A percentile compares a stretch with the other conserved stretches of the same genome.
Evolutionary conservation across 495 filamentous ascomycete species (phyloP).

Genomic region (Bacidia rubella): DNA sequence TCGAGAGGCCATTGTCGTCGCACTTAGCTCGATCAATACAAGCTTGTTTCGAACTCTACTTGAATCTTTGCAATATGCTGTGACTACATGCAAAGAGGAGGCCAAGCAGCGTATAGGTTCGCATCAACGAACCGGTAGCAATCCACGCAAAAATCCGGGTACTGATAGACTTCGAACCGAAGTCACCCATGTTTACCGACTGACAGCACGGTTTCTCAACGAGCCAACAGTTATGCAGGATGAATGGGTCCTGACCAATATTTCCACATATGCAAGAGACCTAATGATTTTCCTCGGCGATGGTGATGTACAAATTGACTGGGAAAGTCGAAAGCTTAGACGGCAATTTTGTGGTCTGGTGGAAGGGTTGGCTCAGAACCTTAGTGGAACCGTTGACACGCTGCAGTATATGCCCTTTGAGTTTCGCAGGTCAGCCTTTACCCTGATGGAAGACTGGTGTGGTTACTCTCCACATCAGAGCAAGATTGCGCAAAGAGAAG

Average conservation of each 20-base stretch:
- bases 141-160: constrained; percentile 54
- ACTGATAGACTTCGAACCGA: constrained; percentile 83
- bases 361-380: constrained; percentile 82
- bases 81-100: constrained; percentile 69
- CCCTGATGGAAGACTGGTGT: constrained; percentile 98
- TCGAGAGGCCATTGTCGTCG: constrained; percentile 79
- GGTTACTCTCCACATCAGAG: constrained; percentile 86
- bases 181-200: constrained; percentile 87
- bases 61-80: constrained; percentile 76
- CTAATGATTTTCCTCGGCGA: constrained; percentile 89
- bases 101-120: constrained; percentile 65
- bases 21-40: constrained; percentile 86
- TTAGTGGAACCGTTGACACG: constrained; percentile 75
- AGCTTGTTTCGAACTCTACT: constrained; percentile 90
- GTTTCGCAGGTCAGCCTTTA: constrained; percentile 81
- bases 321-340: constrained; percentile 85
- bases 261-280: constrained; percentile 81
- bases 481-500: constrained; percentile 70
- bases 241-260: constrained; percentile 84
- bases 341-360: constrained; percentile 89
- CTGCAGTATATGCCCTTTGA: constrained; percentile 93
- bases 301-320: constrained; percentile 86
- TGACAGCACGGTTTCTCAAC: constrained; percentile 83
- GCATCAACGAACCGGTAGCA: constrained; percentile 58
- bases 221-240: constrained; percentile 68